Evolutionary conservation across 768 basidiomycete genomes (phyloP).

Genomic region (Termitomyces sp.): DNA sequence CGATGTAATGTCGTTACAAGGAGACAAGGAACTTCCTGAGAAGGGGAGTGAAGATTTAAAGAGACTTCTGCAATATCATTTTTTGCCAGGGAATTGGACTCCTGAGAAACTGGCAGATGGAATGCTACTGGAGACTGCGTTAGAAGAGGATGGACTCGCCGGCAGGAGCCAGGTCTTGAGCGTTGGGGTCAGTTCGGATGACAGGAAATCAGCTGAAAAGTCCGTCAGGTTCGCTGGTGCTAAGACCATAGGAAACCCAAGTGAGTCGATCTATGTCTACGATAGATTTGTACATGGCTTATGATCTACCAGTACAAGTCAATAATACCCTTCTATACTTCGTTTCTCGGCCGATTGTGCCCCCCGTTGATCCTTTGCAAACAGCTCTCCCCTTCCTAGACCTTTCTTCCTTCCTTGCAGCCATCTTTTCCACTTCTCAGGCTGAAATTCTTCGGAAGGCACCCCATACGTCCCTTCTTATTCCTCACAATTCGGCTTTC

Average conservation of each 20-base stretch:
- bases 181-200: constrained; percentile 52
- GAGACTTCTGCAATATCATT: constrained; percentile 80
- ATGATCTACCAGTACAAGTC: constrained; percentile 48
- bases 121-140: constrained; percentile 73
- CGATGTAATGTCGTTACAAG: constrained; percentile 65
- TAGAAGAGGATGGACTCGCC: constrained; percentile 65
- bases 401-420: constrained; percentile 86
- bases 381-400: constrained; percentile 80
- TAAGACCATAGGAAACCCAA: constrained; percentile 66
- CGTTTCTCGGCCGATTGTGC: constrained; percentile 74
- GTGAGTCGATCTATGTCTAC: constrained; percentile 36
- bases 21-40: constrained; percentile 51
- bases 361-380: constrained; percentile 76
- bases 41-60: constrained; percentile 64
- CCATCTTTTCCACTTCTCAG: constrained; percentile 80
- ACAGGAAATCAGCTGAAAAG: constrained; percentile 41
- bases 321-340: constrained; percentile 87
- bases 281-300: constrained; percentile 4
- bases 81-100: constrained; percentile 77
- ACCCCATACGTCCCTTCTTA: constrained; percentile 74
- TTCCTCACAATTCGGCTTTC: constrained; percentile 90
- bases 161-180: constrained; percentile 66
- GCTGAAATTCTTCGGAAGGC: constrained; percentile 60
- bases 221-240: constrained; percentile 82
- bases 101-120: constrained; percentile 66